Conservation (phyloP, 2,329 filamentous ascomycete genomes). For the Endoconidiophora polonica region DNA sequence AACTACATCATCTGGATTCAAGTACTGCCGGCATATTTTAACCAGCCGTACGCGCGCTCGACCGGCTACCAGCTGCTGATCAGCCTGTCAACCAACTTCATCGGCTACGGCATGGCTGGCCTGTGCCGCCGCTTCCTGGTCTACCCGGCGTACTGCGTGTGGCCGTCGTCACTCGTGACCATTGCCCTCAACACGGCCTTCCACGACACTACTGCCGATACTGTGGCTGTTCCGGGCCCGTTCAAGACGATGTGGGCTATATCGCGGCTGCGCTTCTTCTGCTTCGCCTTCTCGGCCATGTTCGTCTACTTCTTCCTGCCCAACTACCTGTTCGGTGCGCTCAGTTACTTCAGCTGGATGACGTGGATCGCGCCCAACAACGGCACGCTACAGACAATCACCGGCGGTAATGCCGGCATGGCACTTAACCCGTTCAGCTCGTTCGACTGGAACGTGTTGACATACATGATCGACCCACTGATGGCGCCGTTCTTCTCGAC, state of each 20-base stretch:
- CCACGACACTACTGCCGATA: constrained; percentile 24
- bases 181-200: constrained; percentile 33
- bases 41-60: constrained; percentile 30
- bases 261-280: constrained; percentile 31
- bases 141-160: constrained; percentile 34
- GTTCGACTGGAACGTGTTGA: constrained; percentile 28
- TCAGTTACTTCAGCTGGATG: constrained; percentile 35
- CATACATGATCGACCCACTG: constrained; percentile 21
- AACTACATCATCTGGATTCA: constrained; percentile 34
- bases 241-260: constrained; percentile 24
- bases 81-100: constrained; percentile 33
- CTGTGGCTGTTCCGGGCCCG: constrained; percentile 18
- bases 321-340: constrained; percentile 30
- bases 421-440: constrained; percentile 25
- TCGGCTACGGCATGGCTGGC: constrained; percentile 39
- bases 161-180: constrained; percentile 34
- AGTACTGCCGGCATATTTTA: constrained; percentile 31
- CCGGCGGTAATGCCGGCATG: constrained; percentile 23
- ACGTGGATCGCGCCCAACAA: constrained; percentile 34
- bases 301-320: constrained; percentile 40
- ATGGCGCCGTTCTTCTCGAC: constrained; percentile 41
- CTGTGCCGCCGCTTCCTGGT: constrained; percentile 33
- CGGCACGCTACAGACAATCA: constrained; percentile 21
- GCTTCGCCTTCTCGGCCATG: constrained; percentile 27
- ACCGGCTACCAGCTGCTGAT: constrained; percentile 35